phyloP scores from a whole-genome alignment of 2,329 filamentous ascomycete genomes.

The Verticillium dahliae region DNA sequence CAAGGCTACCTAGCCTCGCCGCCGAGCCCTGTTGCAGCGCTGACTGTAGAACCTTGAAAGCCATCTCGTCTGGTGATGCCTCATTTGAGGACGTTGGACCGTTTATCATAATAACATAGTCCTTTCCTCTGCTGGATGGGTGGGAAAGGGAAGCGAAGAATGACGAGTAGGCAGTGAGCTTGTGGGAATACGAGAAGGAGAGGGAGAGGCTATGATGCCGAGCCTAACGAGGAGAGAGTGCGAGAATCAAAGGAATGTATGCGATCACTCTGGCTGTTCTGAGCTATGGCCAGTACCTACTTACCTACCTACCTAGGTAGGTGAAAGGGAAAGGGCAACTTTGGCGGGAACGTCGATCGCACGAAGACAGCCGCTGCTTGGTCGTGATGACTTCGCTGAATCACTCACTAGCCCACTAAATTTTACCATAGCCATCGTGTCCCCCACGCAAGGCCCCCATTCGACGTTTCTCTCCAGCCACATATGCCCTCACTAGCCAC shows the following conservation, averaged over 20 bases:
- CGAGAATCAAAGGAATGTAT: neutral
- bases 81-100: slow-evolving; percentile 9
- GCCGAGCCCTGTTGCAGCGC: slow-evolving; percentile 30
- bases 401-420: neutral
- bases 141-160: no score
- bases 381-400: neutral
- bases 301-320: neutral
- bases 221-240: neutral
- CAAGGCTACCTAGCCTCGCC: slow-evolving; percentile 63
- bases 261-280: neutral
- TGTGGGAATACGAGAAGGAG: neutral
- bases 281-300: neutral
- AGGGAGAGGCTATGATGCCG: neutral
- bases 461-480: neutral
- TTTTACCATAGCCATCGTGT: neutral
- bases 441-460: neutral
- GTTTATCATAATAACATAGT: slow-evolving; percentile 17
- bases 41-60: slow-evolving; percentile 42
- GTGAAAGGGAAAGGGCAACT: neutral
- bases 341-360: neutral
- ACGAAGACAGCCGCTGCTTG: neutral
- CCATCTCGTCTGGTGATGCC: slow-evolving; percentile 19
- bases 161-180: neutral
- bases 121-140: neutral
- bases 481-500: neutral